Conservation (phyloP, 1,284 basidiomycete genomes). For the Trichosporon sp. region DNA sequence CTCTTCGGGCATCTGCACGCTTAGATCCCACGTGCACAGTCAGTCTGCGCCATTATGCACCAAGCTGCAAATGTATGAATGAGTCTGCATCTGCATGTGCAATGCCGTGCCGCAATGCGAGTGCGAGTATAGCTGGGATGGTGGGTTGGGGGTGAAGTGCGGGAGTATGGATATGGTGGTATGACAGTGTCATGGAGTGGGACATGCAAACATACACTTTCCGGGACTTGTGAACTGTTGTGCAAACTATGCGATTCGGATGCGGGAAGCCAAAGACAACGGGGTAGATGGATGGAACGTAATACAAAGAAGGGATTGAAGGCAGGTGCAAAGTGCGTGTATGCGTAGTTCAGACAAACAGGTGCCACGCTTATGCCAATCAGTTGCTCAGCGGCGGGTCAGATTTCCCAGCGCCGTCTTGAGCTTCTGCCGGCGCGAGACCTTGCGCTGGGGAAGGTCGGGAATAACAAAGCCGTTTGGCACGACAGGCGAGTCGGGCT, state of each 20-base stretch:
- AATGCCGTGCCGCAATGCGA: background rate
- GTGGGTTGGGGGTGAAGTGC: too few species aligned
- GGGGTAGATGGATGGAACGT: background rate
- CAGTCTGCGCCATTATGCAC: too few species aligned
- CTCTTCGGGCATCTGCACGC: too few species aligned
- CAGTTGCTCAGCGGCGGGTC: background rate
- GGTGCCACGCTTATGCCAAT: background rate
- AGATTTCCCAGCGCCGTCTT: background rate
- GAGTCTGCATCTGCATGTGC: background rate
- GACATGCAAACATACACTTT: constrained; percentile 2
- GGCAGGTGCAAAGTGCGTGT: background rate
- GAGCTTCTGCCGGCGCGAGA: background rate
- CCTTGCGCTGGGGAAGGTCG: background rate
- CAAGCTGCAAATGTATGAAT: background rate
- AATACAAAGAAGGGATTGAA: background rate
- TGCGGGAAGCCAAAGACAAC: background rate
- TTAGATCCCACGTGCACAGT: too few species aligned
- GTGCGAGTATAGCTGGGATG: background rate
- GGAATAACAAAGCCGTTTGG: background rate
- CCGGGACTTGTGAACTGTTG: background rate
- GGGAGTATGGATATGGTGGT: background rate
- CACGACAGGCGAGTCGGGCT: background rate
- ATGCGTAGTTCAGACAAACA: background rate
- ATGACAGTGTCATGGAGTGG: background rate
- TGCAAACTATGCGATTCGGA: background rate